Evolutionary conservation across 768 basidiomycete genomes (phyloP).

Genomic region (Phaffia tasmanica): DNA sequence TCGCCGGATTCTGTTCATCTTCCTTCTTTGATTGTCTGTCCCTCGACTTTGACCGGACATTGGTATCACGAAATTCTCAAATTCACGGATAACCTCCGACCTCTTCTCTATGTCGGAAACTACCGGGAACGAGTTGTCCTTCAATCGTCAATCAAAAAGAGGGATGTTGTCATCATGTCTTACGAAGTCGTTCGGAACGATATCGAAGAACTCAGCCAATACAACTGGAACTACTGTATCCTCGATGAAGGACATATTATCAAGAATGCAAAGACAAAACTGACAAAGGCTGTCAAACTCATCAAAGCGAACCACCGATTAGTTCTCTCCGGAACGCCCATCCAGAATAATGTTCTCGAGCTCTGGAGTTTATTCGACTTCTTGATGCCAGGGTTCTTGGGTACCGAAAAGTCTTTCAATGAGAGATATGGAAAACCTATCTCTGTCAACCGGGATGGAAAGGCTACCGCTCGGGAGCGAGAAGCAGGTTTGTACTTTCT

Average conservation of each 20-base stretch:
- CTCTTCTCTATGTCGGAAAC: conserved; percentile 79
- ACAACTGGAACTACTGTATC: conserved; percentile 89
- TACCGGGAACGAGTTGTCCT: conserved; percentile 66
- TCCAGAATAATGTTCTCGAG: conserved; percentile 97
- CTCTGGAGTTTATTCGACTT: conserved; percentile 99
- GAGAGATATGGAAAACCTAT: conserved; percentile 95
- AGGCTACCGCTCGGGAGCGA: conserved; percentile 65
- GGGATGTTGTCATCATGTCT: conserved; percentile 91
- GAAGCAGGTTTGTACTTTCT: conserved; percentile 70
- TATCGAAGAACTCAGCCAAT: conserved; percentile 56
- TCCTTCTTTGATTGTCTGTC: conserved; percentile 89
- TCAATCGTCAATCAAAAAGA: conserved; percentile 52
- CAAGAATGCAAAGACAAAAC: conserved; percentile 96
- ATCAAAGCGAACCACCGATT: conserved; percentile 83
- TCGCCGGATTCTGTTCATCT: conserved; percentile 71
- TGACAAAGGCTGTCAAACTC: conserved; percentile 88
- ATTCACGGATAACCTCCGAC: conserved; percentile 71
- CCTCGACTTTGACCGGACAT: conserved; percentile 93
- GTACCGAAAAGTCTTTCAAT: conserved; percentile 88
- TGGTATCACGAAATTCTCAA: conserved; percentile 98
- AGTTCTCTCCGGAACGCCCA: conserved; percentile 91
- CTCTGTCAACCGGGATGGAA: conserved; percentile 84
- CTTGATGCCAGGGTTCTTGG: conserved; percentile 97
- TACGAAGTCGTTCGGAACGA: conserved; percentile 98
- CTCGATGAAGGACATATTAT: conserved; percentile 98